A percentile compares a stretch with the other conserved stretches of the same genome.
phyloP scores from a whole-genome alignment of 306 rosid species.

The Cucurbita moschata region DNA sequence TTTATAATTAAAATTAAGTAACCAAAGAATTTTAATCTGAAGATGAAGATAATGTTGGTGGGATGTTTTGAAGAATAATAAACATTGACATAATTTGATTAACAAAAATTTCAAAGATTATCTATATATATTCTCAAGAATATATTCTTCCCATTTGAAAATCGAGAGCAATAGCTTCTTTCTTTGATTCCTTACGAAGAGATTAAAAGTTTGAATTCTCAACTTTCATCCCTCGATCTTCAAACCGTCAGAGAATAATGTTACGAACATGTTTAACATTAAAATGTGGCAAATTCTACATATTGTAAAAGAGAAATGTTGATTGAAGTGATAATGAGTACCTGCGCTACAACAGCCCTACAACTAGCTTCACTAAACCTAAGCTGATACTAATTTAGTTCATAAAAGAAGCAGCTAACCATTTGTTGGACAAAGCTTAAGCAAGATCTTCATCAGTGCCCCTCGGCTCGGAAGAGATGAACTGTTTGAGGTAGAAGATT shows the following conservation, averaged over 20 bases:
- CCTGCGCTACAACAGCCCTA: background rate
- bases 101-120: background rate
- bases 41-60: too few species aligned
- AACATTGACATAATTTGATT: background rate
- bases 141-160: background rate
- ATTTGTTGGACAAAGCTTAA: background rate
- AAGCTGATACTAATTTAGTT: background rate
- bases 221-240: too few species aligned
- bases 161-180: background rate
- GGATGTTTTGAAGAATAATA: background rate
- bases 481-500: slow-evolving; percentile 60
- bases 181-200: too few species aligned
- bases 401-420: background rate
- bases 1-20: too few species aligned
- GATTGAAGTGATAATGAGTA: background rate
- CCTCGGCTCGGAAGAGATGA: slow-evolving; percentile 32
- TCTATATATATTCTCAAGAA: background rate
- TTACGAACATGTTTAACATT: too few species aligned
- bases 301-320: background rate
- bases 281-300: background rate
- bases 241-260: too few species aligned
- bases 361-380: background rate
- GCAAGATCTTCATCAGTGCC: slow-evolving; percentile 8
- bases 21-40: too few species aligned
- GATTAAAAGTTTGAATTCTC: too few species aligned